Evolutionary conservation across 169 alveolate genomes (phyloP).

Genomic region (Babesia microti): DNA sequence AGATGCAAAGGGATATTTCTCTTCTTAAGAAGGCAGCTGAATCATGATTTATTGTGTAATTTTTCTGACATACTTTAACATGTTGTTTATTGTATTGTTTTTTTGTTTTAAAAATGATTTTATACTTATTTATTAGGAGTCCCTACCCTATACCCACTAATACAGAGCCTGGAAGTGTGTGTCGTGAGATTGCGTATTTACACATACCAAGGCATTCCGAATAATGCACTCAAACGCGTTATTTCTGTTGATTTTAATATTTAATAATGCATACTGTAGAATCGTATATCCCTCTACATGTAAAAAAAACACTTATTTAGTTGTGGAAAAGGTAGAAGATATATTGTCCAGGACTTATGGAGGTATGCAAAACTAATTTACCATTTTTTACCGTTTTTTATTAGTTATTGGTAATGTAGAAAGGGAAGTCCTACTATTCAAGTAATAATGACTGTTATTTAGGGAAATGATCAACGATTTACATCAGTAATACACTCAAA

Average conservation of each 20-base stretch:
- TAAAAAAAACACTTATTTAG: not conserved
- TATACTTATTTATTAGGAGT: conserved; percentile 2
- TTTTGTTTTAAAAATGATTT: conserved; percentile 2
- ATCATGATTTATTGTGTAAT: conserved; percentile 3
- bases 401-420: conserved; percentile 4
- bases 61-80: not conserved
- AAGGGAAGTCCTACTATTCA: conserved; percentile 25
- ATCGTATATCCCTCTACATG: not conserved
- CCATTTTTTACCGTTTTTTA: not conserved
- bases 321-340: conserved; percentile 24
- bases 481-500: conserved; percentile 3
- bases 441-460: conserved; percentile 7
- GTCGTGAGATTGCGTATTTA: not conserved
- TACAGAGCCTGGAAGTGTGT: no score
- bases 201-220: not conserved
- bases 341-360: conserved; percentile 23
- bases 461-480: conserved; percentile 37
- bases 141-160: no score
- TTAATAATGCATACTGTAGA: not conserved
- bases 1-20: conserved; percentile 50
- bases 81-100: not conserved
- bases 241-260: not conserved
- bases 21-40: conserved; percentile 56
- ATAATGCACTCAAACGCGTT: not conserved
- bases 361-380: no score